These are phyloP conservation scores for Coix lacrymajobi DNA, from an alignment of 176 grass and related monocot genomes.

Conservation along the genomic window DNA sequence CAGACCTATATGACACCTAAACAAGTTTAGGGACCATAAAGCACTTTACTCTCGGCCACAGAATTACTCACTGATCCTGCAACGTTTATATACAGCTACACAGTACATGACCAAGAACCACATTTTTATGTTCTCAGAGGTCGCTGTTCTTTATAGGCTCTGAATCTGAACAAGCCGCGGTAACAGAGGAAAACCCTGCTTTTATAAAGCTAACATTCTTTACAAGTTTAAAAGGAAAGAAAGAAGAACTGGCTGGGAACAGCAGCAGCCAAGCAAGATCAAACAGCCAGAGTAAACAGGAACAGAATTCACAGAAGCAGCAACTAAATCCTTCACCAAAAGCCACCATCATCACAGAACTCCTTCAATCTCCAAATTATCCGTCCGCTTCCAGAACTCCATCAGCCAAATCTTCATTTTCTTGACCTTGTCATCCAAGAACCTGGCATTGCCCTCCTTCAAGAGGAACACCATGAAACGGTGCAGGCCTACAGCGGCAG, in stretches of 20 bases:
- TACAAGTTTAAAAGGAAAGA: too few species aligned
- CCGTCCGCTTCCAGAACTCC: not conserved
- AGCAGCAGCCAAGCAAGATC: not conserved
- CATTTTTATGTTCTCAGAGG: not conserved
- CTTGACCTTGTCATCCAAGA: not conserved
- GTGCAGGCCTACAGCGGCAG: conserved; percentile 32
- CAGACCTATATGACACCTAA: not conserved
- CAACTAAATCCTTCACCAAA: not conserved
- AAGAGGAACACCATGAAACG: conserved; percentile 43
- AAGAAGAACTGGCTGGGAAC: too few species aligned
- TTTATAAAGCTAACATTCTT: not conserved
- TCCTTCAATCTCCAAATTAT: not conserved
- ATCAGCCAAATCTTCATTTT: not conserved
- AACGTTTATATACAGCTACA: conserved; percentile 14
- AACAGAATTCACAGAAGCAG: not conserved
- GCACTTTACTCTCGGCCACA: not conserved
- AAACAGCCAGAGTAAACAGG: not conserved
- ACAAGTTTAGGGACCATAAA: not conserved
- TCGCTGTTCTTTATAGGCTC: not conserved
- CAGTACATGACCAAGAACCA: not conserved
- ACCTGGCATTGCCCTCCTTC: not conserved
- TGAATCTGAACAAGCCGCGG: conserved; percentile 12
- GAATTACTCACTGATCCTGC: not conserved
- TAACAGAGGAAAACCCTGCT: not conserved
- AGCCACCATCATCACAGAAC: not conserved